Base-by-base conservation (phyloP, 495 filamentous ascomycete genomes). In the Aspergillus campestris region DNA sequence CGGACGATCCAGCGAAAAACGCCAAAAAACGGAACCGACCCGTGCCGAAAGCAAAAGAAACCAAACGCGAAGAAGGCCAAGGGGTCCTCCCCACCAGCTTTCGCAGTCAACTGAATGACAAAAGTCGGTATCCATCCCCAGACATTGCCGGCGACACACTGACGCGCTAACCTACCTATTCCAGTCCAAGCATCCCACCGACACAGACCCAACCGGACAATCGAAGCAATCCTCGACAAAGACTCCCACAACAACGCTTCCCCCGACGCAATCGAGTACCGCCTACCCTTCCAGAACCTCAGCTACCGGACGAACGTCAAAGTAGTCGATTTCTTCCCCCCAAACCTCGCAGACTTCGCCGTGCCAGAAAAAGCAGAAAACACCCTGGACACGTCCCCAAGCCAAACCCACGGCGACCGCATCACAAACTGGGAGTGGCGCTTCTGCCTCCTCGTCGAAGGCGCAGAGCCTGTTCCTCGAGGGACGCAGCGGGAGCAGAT, bases 321-420 rank as follows among this genome's bases (percentile, higher is more conserved):
- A 24, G 82, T 95, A 1, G 72, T 95, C 11, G 87, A 95, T 59
- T 96, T 88, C 65, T 79, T 72, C 30, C 92, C 92, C 1, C 64
- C 65, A 11, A 70, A 71, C 2, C 62, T 98, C 8, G 78, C 82
- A 48, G 80, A 94, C 45, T 97, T 96, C 51, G 68, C 86, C 9
- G 69, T 78, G 5, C 66, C 65, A 31, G 50, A 54, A 31, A 53
- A 61, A 8, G 57, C 56, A 12, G 62, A 77, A 34, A 74, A 58
- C 42, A 71, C 73, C 43, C 52, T 75, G 33, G 52, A 58, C 6
- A 56, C 59, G 8, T 64, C 69, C 15, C 65, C 57, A 6, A 61
- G 62, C 28, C 40, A 38, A 5, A 59, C 56, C 50, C 45, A 62
- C 62, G 31, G 33, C 31, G 40, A 48, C 38, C 8, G 33, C 7